Evolutionary conservation across 768 basidiomycete species (phyloP).

Genomic region (Chalciporus piperatus): DNA sequence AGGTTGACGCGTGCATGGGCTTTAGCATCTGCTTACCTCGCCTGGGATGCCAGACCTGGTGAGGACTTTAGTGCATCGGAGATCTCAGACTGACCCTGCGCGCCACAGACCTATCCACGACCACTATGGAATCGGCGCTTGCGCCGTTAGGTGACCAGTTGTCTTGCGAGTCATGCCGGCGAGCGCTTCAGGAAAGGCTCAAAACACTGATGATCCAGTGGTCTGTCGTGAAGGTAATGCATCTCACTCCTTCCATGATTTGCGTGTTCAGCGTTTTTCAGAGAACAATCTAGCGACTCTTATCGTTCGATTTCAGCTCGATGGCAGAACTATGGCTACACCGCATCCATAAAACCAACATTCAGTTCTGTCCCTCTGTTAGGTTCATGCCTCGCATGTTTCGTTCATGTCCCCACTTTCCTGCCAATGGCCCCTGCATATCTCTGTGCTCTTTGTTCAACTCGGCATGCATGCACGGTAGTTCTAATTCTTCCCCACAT

Average conservation of each 20-base stretch:
- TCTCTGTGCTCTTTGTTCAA: neutral
- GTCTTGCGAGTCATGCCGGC: slow-evolving; percentile 65
- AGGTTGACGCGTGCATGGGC: slow-evolving; percentile 80
- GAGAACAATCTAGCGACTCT: slow-evolving; percentile 52
- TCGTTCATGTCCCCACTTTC: neutral
- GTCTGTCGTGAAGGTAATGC: slow-evolving; percentile 69
- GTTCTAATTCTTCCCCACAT: neutral
- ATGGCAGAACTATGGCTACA: slow-evolving; percentile 5
- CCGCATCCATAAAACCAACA: no score
- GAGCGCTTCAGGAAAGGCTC: slow-evolving; percentile 60
- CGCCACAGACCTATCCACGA: slow-evolving; percentile 64
- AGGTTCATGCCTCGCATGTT: neutral
- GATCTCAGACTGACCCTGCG: slow-evolving; percentile 1
- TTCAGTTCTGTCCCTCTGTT: neutral
- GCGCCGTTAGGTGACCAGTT: slow-evolving; percentile 68
- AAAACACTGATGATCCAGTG: slow-evolving; percentile 69
- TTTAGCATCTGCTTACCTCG: slow-evolving; percentile 75
- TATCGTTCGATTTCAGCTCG: neutral
- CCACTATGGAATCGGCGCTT: slow-evolving; percentile 69
- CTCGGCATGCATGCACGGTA: slow-evolving; percentile 3
- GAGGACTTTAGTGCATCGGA: slow-evolving; percentile 16
- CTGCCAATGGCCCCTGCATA: neutral
- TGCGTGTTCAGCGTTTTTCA: slow-evolving; percentile 23
- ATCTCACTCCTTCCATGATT: neutral
- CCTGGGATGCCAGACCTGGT: slow-evolving; percentile 84